Evolutionary conservation across 208 protist species (phyloP), one percentile per base, ranked within the genome.

Genomic region (Acanthamoeba sp.): DNA sequence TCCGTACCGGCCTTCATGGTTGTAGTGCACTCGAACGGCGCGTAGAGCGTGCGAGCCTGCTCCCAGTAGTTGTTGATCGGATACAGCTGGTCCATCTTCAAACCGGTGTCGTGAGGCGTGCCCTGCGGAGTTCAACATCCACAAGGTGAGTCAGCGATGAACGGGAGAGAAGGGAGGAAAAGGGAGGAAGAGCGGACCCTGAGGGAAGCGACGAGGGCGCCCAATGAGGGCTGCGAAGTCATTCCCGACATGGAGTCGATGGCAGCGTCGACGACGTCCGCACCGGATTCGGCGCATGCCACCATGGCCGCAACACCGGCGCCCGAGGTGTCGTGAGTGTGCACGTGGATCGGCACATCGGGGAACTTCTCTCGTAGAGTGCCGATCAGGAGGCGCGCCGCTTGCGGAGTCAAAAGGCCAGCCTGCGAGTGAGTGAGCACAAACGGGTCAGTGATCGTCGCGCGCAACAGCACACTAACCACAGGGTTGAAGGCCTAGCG

Each of bases 271-370:
- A 99, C 97, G 6, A 97, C 97, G 94, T 99, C 97, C 6, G 97
- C 97, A 32, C 98, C 98, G 40, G 98, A 96, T 32, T 97, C 85
- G 10, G 95, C 93, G 36, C 92, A 92, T 24, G 97, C 97, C 22
- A 99, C 48, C 96, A 98, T 98, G 14, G 97, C 94, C n/a, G 98
- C 97, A 38, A 99, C 97, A 40, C 90, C 90, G 27, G 96, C 95
- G 29, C 98, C 98, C 10, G 97, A 93, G 0, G 98, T 99, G 95
- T 99, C 98, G 93, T 99, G 98, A 10, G 98, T 98, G 96, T 99
- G 98, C 29, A 99, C 98, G 92, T 99, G 98, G 91, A 99, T 98
- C 16, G 98, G 98, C 45, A 97, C 34, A 16, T 97, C 82, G 1
- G 98, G 98, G 93, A 96, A 98, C 89, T 97, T 96, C 16, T 84